Evolutionary conservation across 2,329 filamentous ascomycete genomes (phyloP).

Genomic region (Mariannaea elegans): DNA sequence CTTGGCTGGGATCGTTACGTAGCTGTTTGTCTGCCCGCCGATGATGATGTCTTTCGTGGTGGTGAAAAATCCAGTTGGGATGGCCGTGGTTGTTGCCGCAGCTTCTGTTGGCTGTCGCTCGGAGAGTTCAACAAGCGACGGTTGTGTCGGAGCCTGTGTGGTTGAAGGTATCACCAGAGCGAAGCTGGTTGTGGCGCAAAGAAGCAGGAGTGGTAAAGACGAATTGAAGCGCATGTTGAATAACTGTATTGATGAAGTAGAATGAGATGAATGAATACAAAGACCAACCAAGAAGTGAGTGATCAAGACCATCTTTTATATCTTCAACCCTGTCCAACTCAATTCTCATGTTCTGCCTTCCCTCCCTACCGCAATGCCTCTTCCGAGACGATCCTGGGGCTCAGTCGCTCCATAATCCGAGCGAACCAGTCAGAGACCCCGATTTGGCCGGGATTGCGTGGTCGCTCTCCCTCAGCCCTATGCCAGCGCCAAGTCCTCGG

Average conservation of each 20-base stretch:
- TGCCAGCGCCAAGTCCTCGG: neutral
- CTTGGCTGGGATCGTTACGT: constrained; percentile 39
- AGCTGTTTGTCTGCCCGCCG: constrained; percentile 26
- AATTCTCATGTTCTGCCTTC: neutral
- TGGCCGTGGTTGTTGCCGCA: constrained; percentile 2
- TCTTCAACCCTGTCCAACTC: neutral
- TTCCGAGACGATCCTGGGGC: neutral
- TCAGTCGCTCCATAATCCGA: constrained; percentile 18
- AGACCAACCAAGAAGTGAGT: neutral
- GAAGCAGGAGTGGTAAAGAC: constrained; percentile 27
- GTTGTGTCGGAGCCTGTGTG: constrained; percentile 12
- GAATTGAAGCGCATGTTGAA: constrained; percentile 26
- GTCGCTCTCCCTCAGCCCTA: neutral
- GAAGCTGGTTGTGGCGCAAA: constrained; percentile 11
- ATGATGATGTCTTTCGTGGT: constrained; percentile 41
- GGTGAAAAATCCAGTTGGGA: constrained; percentile 35
- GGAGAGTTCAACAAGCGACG: neutral
- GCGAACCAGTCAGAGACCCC: constrained; percentile 12
- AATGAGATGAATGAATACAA: neutral
- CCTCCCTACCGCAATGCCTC: neutral
- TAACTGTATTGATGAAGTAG: neutral
- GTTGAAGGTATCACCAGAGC: constrained; percentile 17
- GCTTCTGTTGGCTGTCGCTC: constrained; percentile 16
- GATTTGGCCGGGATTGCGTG: no score
- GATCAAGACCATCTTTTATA: neutral